phyloP scores from a whole-genome alignment of 169 alveolate genomes.

The Eimeria falciformis region DNA sequence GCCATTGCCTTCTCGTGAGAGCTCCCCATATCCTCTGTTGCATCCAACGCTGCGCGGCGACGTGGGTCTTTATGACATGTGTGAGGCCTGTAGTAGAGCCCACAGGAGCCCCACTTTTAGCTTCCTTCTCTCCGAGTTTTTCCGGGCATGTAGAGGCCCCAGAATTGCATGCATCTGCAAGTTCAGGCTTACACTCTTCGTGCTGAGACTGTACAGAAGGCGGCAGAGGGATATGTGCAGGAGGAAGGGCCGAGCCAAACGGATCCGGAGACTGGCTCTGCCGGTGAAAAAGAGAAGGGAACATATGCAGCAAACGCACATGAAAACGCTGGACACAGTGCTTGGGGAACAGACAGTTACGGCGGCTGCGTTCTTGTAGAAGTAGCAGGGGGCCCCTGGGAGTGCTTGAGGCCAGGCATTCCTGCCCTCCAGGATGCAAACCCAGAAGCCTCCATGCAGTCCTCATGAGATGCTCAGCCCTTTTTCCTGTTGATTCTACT shows the following conservation, averaged over 20 bases:
- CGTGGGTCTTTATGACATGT: constrained; percentile 6
- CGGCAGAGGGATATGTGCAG: not conserved
- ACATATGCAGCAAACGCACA: not conserved
- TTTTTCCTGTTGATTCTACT: too few species aligned
- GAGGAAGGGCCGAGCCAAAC: not conserved
- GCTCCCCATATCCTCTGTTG: constrained; percentile 64
- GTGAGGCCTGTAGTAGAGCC: not conserved
- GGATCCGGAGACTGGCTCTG: not conserved
- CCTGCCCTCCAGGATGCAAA: too few species aligned
- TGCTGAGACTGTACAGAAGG: not conserved
- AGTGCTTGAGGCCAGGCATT: too few species aligned
- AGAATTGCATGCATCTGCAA: not conserved
- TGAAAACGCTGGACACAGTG: not conserved
- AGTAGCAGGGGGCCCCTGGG: too few species aligned
- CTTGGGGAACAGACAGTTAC: too few species aligned
- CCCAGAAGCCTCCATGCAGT: too few species aligned
- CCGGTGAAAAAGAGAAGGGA: not conserved
- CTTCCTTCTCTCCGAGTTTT: not conserved
- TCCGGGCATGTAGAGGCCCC: not conserved
- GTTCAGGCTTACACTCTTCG: not conserved
- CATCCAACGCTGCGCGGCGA: constrained; percentile 64
- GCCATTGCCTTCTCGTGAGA: constrained; percentile 43
- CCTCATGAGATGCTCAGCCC: too few species aligned
- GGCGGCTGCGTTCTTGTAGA: too few species aligned
- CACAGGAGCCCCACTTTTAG: not conserved